These are phyloP conservation scores for Pulveroboletus frians DNA, from an alignment of 768 basidiomycete genomes.

Conservation along the genomic window DNA sequence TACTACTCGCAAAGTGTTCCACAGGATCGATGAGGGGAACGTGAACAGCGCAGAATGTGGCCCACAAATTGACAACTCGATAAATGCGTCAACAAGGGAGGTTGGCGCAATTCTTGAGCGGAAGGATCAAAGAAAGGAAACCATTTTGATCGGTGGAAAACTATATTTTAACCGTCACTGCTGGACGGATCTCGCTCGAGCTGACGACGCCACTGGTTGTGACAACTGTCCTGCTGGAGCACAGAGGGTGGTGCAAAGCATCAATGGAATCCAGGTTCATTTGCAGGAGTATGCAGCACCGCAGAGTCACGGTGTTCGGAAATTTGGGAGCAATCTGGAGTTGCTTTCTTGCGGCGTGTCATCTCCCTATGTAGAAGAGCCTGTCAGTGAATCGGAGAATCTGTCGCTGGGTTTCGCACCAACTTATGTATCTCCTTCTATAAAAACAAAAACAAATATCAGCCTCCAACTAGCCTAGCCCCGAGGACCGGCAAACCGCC, in stretches of 20 bases:
- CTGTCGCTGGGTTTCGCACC: conserved; percentile 18
- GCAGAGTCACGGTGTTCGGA: neutral
- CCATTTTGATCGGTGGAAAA: neutral
- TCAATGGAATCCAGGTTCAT: neutral
- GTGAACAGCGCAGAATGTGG: neutral
- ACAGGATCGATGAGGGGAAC: neutral
- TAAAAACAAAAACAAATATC: conserved; percentile 22
- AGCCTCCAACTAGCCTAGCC: neutral
- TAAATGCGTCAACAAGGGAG: neutral
- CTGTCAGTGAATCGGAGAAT: conserved; percentile 18
- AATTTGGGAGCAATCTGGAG: neutral
- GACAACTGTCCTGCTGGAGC: neutral
- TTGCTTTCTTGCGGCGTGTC: conserved; percentile 2
- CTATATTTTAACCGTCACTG: neutral
- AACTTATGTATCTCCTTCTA: neutral
- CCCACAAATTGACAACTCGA: neutral
- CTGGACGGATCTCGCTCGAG: neutral
- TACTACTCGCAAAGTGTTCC: neutral
- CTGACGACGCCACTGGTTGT: conserved; percentile 1
- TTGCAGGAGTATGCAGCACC: neutral
- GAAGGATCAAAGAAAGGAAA: neutral
- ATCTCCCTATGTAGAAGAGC: neutral
- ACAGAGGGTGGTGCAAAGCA: neutral
- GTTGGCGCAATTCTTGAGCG: neutral
- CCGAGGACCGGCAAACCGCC: conserved; percentile 1